Evolutionary conservation across 2,329 filamentous ascomycete genomes (phyloP), one percentile per base, ranked within the genome.

Genomic region (Stagonosporopsis cucurbitacearum): DNA sequence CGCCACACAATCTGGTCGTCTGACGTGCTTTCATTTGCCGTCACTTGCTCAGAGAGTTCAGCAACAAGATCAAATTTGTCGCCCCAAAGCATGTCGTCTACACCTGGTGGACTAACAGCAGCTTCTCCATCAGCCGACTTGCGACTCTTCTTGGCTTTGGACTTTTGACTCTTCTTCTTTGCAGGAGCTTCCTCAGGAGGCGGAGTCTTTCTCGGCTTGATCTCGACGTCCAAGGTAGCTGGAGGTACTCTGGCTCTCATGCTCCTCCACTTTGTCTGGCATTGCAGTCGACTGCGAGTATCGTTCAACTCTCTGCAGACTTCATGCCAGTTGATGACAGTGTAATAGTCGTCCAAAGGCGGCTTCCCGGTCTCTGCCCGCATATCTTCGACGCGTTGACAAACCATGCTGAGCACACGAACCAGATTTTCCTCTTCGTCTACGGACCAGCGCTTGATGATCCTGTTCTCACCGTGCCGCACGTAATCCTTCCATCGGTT

Each of bases 401-500:
- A 73, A 42, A 88, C 80, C 11, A 83, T 77, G 12, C 81, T 73
- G 3, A 92, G 83, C 9, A 81, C 79, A 1, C 77, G 69, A 1
- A 79, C 77, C 23, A 91, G 75, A 9, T 70, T 74, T 0, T 76
- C 72, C 65, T 89, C 86, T 64, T 92, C 89, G 0, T 81, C 78
- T 17, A 82, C 74, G 1, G 78, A 79, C 89, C 90, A 92, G 1
- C 76, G 72, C 30, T 83, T 82, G 37, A 78, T 82, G 28, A 79
- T 80, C 52, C 79, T 77, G 0, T 79, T 80, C 6, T 82, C 78
- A 19, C 83, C 83, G 50, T 84, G 87, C 41, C 87, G 76, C 20
- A 89, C 75, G 64, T 88, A 86, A 64, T 91, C 89, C 35, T 86
- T 81, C 79, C 87, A 90, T 3, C 89, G 85, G 69, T 91, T 88